A percentile compares a stretch with the other conserved stretches of the same genome.
Conservation (phyloP, 352 stramenopile species). For the Phytophthora citrophthora region DNA sequence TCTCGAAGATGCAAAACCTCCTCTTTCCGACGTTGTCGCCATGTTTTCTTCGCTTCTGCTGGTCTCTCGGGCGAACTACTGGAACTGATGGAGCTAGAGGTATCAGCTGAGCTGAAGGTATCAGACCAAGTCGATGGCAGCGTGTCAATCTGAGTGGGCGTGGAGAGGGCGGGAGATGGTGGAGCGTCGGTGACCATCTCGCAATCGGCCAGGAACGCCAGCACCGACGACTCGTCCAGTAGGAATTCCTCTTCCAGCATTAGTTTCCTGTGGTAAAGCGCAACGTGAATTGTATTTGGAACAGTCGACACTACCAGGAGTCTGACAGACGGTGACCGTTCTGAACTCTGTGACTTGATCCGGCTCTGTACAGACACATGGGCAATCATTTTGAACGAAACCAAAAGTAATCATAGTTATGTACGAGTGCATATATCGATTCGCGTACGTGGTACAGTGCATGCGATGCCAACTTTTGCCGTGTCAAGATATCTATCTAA, state of each 20-base stretch:
- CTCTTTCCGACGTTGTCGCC: slow-evolving; percentile 34
- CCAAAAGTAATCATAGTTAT: slow-evolving; percentile 9
- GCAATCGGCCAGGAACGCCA: slow-evolving; percentile 33
- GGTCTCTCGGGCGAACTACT: background rate
- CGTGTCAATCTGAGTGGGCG: background rate
- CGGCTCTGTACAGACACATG: slow-evolving; percentile 1
- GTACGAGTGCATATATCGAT: no score
- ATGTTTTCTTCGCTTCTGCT: slow-evolving; percentile 18
- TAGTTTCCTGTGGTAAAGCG: background rate
- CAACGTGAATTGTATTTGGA: slow-evolving; percentile 15
- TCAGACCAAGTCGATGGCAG: slow-evolving; percentile 15
- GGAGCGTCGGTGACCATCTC: slow-evolving; percentile 6
- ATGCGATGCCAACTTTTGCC: no score
- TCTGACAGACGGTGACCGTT: background rate
- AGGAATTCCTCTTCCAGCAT: slow-evolving; percentile 29
- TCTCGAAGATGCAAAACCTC: slow-evolving; percentile 25
- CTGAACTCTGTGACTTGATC: slow-evolving; percentile 10
- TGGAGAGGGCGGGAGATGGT: background rate
- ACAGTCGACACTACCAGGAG: slow-evolving; percentile 6
- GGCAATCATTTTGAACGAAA: slow-evolving; percentile 29
- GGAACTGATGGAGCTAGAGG: slow-evolving; percentile 3
- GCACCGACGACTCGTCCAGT: slow-evolving; percentile 30
- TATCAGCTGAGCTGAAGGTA: no score
- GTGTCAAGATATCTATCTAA: no score
- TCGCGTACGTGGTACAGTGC: no score